phyloP scores from a whole-genome alignment of 2,329 filamentous ascomycete species.

The Claviceps purpurea region DNA sequence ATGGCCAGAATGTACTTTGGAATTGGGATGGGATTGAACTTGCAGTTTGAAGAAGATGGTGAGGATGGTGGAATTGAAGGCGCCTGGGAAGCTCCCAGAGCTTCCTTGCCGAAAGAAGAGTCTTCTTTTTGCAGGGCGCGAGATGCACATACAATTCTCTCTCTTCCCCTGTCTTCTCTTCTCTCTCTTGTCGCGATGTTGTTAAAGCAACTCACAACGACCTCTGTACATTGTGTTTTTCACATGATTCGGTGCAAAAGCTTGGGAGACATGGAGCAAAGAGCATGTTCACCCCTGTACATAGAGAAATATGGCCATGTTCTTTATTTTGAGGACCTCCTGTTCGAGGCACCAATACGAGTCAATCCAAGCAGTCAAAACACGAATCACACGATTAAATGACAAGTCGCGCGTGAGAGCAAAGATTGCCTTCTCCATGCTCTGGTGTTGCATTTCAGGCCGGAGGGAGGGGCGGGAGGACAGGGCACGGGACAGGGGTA shows the following conservation, averaged over 20 bases:
- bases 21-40: not conserved
- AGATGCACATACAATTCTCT: not conserved
- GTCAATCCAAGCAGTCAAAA: conserved; percentile 1
- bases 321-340: not conserved
- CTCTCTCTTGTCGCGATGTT: conserved; percentile 2
- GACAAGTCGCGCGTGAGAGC: no score
- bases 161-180: not conserved
- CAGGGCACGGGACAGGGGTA: no score
- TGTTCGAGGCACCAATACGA: not conserved
- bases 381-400: not conserved
- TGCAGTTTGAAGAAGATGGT: not conserved
- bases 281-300: not conserved
- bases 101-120: not conserved
- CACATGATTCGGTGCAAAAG: not conserved
- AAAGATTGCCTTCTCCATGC: no score
- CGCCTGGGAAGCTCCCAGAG: not conserved
- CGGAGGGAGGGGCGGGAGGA: no score
- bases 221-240: conserved; percentile 19
- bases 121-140: not conserved
- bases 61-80: not conserved
- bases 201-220: conserved; percentile 13
- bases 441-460: no score
- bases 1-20: conserved; percentile 6
- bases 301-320: not conserved
- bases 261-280: conserved; percentile 1